A percentile compares a stretch with the other conserved stretches of the same genome.
Evolutionary conservation across 2,329 filamentous ascomycete species (phyloP).

Genomic region (Aureobasidium sp.): DNA sequence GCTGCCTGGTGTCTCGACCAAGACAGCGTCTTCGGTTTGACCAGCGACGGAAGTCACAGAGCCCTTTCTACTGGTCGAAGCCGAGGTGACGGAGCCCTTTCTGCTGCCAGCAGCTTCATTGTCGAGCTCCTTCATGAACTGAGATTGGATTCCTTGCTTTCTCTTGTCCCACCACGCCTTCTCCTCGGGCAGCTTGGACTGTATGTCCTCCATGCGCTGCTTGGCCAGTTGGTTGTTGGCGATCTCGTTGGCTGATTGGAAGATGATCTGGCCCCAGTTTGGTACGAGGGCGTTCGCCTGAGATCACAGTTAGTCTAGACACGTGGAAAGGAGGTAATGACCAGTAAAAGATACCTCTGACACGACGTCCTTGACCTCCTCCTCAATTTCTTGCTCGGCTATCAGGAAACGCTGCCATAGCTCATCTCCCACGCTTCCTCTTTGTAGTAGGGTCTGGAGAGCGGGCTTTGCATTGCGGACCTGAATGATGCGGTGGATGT

Average conservation of each 20-base stretch:
- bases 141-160: conserved; percentile 60
- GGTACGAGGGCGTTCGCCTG: conserved; percentile 85
- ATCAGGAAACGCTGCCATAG: conserved; percentile 85
- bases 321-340: neutral
- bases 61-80: conserved; percentile 19
- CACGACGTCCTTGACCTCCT: conserved; percentile 88
- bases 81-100: conserved; percentile 16
- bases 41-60: conserved; percentile 19
- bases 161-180: conserved; percentile 91
- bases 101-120: conserved; percentile 34
- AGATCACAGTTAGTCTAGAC: conserved; percentile 17
- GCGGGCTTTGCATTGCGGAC: conserved; percentile 84
- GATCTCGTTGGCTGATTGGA: conserved; percentile 97
- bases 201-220: conserved; percentile 64
- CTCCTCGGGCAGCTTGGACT: conserved; percentile 61
- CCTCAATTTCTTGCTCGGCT: conserved; percentile 96
- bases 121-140: conserved; percentile 80
- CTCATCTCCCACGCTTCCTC: conserved; percentile 91
- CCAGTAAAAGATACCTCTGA: conserved; percentile 56
- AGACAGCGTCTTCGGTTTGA: conserved; percentile 59
- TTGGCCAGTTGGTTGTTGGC: conserved; percentile 73
- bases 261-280: conserved; percentile 89
- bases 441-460: conserved; percentile 70
- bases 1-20: conserved; percentile 56
- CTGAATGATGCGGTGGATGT: conserved; percentile 85